Base-by-base conservation (phyloP, 2,329 filamentous ascomycete species). In the Colletotrichum sp. region DNA sequence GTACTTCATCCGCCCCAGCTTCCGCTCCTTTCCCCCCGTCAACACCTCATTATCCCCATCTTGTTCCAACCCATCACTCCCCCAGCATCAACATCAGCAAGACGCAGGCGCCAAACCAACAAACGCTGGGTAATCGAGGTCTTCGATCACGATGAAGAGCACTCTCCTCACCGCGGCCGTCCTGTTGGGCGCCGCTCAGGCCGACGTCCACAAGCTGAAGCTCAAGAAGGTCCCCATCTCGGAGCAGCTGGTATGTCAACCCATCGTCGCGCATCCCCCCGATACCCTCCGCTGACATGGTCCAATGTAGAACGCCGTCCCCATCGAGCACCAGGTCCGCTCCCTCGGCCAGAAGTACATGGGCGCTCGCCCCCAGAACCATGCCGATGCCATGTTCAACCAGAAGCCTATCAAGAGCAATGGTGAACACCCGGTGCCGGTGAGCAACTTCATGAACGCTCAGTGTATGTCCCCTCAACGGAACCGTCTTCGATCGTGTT, bases 381-480 rank as follows among this genome's bases (percentile, higher is more conserved):
- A 95, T 79, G 86, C 89, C 81, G 91, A 96, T 78, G 91, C 93
- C 83, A 92, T 97, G 84, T 97, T 98, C 89, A 93, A 92, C 83
- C 91, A 94, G 79, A 90, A 92, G 71, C 90, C 92, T 66, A 86
- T 94, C 81, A 88, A 93, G 78, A 85, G 88, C 70, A 90, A 94
- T 77, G 88, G 85, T 77, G 90, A 90, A 74, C 96, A 98, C 86
- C 91, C 93, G 72, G 94, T 99, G 55, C 94, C 96, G 72, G 93
- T 99, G 80, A 94, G 92, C 86, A 99, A 99, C 92, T 99, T 98
- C 88, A 88, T 98, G 88, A 99, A 99, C 82, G 97, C 97, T 73
- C 97, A 99, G 87, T 99, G 96, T 98, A 93, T 82, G 94, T 87
- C 47, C 38, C n/a, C 21, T 3, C 24, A 6, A 16, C 5, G 33